Base-by-base conservation (phyloP, 495 filamentous ascomycete genomes). In the Rostrohypoxylon terebratum region DNA sequence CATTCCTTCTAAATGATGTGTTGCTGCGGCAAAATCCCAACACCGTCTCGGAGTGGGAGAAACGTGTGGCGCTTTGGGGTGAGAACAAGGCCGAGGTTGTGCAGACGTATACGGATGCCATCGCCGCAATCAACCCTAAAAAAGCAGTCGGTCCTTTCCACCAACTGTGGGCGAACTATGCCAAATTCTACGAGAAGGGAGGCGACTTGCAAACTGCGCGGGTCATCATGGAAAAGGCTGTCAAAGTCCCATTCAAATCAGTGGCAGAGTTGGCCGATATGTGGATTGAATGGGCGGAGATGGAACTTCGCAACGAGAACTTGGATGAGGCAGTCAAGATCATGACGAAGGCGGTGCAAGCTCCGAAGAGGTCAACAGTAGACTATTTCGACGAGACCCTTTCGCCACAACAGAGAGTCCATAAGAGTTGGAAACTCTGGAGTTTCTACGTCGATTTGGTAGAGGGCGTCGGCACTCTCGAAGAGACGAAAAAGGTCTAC, bases 381-480 rank as follows among this genome's bases (percentile, higher is more conserved):
- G 96, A 99, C 81, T 99, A 98, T 78, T 99, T 98, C 73, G 96
- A 99, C 80, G 96, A 99, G 78, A 93, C 88, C 0, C 84, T 99
- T 7, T 93, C 93, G 4, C 95, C 96, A 9, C 96, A 98, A 78
- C 96, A 98, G 80, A 88, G 96, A 64, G 92, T 99, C 7, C 96
- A 99, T 82, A 99, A 98, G 86, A 96, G 93, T 78, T 99, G 96
- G 96, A 99, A 98, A 79, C 82, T 99, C 13, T 99, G 96, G 96
- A 96, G 93, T 84, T 99, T 98, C 86, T 99, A 99, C 75, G 94
- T 99, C 42, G 96, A 99, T 80, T 87, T 99, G 0, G 95, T 99
- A 10, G 96, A 99, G 78, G 96, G 93, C 81, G 94, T 97, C 16
- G 89, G 91, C 65, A 93, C 92, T 0, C 82, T 98, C 3, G 95